phyloP scores from a whole-genome alignment of 495 filamentous ascomycete species.

The Neurospora sp. region DNA sequence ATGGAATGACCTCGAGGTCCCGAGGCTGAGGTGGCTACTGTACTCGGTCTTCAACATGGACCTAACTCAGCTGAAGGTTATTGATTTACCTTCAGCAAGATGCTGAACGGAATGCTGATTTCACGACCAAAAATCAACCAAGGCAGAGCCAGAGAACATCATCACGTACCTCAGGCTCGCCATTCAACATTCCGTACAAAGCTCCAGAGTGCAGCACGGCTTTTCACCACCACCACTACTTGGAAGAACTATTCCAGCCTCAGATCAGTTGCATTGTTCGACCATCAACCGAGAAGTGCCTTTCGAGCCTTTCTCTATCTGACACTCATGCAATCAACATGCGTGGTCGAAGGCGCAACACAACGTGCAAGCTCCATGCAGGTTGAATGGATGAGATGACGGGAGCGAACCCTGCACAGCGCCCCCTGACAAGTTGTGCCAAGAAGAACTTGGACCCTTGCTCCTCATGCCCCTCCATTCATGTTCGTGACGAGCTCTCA shows the following conservation, averaged over 20 bases:
- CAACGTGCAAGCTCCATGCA: not conserved
- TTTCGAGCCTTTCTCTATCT: not conserved
- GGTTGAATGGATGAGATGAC: not conserved
- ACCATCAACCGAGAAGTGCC: not conserved
- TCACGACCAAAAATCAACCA: not conserved
- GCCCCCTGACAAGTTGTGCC: not conserved
- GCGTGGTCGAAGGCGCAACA: not conserved
- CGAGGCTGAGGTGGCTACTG: not conserved
- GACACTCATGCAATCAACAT: not conserved
- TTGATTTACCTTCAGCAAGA: not conserved
- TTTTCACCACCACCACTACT: not conserved
- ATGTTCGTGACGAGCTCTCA: not conserved
- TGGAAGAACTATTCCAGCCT: not conserved
- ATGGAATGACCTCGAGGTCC: not conserved
- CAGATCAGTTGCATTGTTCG: not conserved
- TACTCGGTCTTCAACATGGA: not conserved
- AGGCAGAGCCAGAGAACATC: not conserved
- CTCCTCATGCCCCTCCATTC: not conserved
- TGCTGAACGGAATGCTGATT: not conserved
- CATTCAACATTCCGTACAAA: not conserved
- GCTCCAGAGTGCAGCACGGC: not conserved
- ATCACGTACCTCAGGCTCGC: not conserved
- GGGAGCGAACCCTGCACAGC: not conserved
- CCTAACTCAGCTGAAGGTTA: not conserved
- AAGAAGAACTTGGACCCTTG: not conserved